Conservation (phyloP, 768 basidiomycete genomes). For the Cyclocybe cylindracea region DNA sequence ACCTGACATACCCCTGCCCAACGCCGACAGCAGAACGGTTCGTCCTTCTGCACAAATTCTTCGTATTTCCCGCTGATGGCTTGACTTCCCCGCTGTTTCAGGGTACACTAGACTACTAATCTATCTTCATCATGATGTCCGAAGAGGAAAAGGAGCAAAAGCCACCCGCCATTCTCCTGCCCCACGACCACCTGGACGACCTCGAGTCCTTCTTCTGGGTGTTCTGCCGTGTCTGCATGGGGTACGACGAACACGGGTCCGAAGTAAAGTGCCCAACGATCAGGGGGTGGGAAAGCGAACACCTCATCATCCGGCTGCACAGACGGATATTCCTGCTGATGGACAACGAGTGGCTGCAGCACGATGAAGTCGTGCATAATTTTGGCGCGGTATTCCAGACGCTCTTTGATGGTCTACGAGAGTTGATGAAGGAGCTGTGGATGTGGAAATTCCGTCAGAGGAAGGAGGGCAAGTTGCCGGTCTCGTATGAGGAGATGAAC, state of each 20-base stretch:
- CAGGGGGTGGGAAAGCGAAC: not conserved
- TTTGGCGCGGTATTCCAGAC: no score
- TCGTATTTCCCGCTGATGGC: not conserved
- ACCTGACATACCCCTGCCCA: not conserved
- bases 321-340: no score
- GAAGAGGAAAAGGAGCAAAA: not conserved
- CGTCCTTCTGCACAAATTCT: not conserved
- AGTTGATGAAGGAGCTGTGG: no score
- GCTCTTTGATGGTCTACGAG: no score
- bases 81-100: not conserved
- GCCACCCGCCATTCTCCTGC: not conserved
- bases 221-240: conserved; percentile 4
- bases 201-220: conserved; percentile 13
- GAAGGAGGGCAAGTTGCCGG: no score
- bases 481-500: no score
- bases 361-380: no score
- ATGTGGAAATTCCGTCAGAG: no score
- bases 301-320: not conserved
- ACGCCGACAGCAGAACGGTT: conserved; percentile 7
- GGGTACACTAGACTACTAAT: conserved; percentile 13
- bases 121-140: conserved; percentile 5
- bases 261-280: not conserved
- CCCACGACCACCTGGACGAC: conserved; percentile 14
- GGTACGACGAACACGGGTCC: not conserved
- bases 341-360: no score